These are phyloP conservation scores for Hypoxylon lenormandii DNA, from an alignment of 495 filamentous ascomycete species.

Conservation along the genomic window DNA sequence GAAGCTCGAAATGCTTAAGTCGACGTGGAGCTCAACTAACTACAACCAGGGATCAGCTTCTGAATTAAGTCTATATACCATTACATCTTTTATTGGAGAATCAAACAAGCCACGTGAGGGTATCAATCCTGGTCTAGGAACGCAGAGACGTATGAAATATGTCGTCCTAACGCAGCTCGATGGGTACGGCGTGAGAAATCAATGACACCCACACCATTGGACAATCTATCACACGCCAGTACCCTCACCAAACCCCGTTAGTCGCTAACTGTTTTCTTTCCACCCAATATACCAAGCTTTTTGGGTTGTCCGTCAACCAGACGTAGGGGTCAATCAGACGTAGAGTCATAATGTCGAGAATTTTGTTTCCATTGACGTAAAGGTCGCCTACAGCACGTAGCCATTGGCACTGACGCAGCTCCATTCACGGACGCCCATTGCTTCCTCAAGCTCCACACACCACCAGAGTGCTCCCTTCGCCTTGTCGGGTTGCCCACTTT, in stretches of 20 bases:
- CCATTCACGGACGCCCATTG: slow-evolving; percentile 71
- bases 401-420: slow-evolving; percentile 65
- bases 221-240: slow-evolving; percentile 23
- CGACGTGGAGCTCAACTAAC: not conserved
- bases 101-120: slow-evolving; percentile 39
- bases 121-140: slow-evolving; percentile 43
- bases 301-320: not conserved
- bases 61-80: slow-evolving; percentile 45
- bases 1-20: no score
- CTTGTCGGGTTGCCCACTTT: slow-evolving; percentile 82
- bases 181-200: slow-evolving; percentile 12
- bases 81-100: slow-evolving; percentile 39
- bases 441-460: slow-evolving; percentile 79
- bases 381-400: slow-evolving; percentile 64
- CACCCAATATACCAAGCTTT: not conserved
- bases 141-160: slow-evolving; percentile 19
- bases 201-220: slow-evolving; percentile 27
- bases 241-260: slow-evolving; percentile 21
- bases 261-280: slow-evolving; percentile 16
- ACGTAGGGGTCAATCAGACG: no score
- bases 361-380: slow-evolving; percentile 3
- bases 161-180: slow-evolving; percentile 27
- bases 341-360: slow-evolving; percentile 5
- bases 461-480: slow-evolving; percentile 82
- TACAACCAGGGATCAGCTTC: slow-evolving; percentile 26